Base-by-base conservation (phyloP, 148 eudicot species). In the Rhododendron griersonianum region DNA sequence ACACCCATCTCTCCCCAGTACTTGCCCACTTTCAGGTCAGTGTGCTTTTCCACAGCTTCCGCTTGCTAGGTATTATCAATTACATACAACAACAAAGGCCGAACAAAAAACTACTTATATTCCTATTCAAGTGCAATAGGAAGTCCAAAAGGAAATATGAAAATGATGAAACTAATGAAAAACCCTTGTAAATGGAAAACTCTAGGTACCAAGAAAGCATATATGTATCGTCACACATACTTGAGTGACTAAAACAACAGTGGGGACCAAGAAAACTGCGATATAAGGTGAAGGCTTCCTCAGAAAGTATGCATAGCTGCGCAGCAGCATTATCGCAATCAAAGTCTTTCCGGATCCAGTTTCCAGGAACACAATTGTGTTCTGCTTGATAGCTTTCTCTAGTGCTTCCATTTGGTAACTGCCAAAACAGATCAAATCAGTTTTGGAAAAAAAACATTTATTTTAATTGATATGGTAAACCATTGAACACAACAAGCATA, bases 331-430 rank as follows among this genome's bases (percentile, higher is more conserved):
- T 50, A 95, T 88, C 0, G 99, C 96, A 7, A 95, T 94, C 82
- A 95, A 86, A 13, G 99, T 98, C 91, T 98, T 98, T 23, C 99
- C 99, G 0, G 98, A 92, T 44, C 99, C 99, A 4, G 99, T 94
- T 90, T 98, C 99, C 86, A 98, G 81, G 85, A 89, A 95, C 84
- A 92, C 98, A 28, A 98, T 91, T 5, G 99, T 98, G 92, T 98
- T 98, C 89, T 92, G 88, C 91, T 92, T 91, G 11, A 90, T 84
- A 14, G 98, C 98, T 88, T 84, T 90, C 89, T 93, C 98, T 76
- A 98, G 59, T 7, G 98, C 98, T 80, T 98, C 98, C 45, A 98
- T 53, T 85, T 98, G 99, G 87, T 98, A 98, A 87, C 99, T 98
- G 85, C 81, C 33, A 69, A 23, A 23, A 33, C 4, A 69, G 4